A percentile compares a stretch with the other conserved stretches of the same genome.
Evolutionary conservation across 768 basidiomycete species (phyloP).

Genomic region (Tulasnella sp.): DNA sequence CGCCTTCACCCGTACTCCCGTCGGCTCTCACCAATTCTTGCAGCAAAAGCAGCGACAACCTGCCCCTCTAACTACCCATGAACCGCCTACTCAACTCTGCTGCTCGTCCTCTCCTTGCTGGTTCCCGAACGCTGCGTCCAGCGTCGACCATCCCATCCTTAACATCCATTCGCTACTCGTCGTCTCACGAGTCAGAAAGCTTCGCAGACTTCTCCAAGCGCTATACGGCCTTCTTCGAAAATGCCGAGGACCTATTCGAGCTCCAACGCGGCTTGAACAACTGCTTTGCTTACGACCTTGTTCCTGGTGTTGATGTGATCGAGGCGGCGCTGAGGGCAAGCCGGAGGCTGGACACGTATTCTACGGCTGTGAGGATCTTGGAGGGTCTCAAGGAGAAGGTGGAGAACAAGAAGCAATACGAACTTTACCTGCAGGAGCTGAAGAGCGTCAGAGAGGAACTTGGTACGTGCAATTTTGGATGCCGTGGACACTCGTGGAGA

Average conservation of each 20-base stretch:
- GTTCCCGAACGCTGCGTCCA: neutral
- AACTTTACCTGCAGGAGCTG: constrained; percentile 84
- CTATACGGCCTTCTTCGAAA: constrained; percentile 87
- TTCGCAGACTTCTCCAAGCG: constrained; percentile 91
- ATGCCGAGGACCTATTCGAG: constrained; percentile 93
- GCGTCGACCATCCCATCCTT: neutral
- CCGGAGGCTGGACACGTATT: constrained; percentile 89
- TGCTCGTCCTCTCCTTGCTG: neutral
- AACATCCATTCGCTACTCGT: neutral
- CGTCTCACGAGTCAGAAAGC: constrained; percentile 52
- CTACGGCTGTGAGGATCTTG: constrained; percentile 90
- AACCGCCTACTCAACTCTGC: constrained; percentile 1
- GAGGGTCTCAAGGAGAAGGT: constrained; percentile 97
- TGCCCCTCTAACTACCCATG: constrained; percentile 4
- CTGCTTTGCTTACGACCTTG: constrained; percentile 97
- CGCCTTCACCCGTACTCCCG: too few relatives aligned
- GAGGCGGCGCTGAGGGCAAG: constrained; percentile 82
- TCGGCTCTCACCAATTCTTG: too few relatives aligned
- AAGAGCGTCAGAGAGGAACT: constrained; percentile 82
- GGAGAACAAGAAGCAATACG: constrained; percentile 91
- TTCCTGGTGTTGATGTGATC: constrained; percentile 69
- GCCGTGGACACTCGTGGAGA: neutral
- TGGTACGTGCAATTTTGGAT: constrained; percentile 39
- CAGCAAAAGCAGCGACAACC: too few relatives aligned
- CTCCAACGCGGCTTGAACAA: constrained; percentile 98